These are phyloP conservation scores for Tolypocladium tropicale DNA, from an alignment of 2,329 filamentous ascomycete genomes.

Conservation along the genomic window DNA sequence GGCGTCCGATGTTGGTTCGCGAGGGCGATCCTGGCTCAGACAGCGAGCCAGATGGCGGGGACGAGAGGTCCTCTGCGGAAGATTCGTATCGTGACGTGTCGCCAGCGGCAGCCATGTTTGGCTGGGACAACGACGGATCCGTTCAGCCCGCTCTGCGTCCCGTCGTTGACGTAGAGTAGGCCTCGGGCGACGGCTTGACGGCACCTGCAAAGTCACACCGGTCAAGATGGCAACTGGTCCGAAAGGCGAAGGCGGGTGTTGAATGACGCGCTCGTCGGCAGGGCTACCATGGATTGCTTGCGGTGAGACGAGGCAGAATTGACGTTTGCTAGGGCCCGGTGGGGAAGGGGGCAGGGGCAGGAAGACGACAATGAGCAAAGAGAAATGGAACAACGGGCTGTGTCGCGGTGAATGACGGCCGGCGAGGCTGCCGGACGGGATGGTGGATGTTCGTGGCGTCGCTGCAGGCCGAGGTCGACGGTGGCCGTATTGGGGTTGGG, in stretches of 20 bases:
- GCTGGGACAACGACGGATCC: not conserved
- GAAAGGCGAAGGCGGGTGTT: not conserved
- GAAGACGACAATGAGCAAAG: not conserved
- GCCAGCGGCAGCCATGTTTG: slow-evolving; percentile 17
- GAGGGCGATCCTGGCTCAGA: slow-evolving; percentile 39
- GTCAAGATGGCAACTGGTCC: not conserved
- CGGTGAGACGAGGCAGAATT: not conserved
- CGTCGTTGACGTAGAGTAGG: not conserved
- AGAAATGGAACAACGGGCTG: not conserved
- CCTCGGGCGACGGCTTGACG: not conserved
- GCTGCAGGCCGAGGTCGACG: not conserved
- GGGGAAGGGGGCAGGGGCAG: not conserved
- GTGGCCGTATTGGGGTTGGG: not conserved
- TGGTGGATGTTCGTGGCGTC: not conserved
- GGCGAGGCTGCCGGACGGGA: not conserved
- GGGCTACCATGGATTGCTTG: not conserved
- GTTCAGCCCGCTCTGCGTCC: not conserved
- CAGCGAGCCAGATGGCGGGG: slow-evolving; percentile 38
- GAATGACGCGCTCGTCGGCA: not conserved
- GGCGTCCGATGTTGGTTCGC: slow-evolving; percentile 18
- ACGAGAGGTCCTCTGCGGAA: slow-evolving; percentile 38
- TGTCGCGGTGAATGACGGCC: not conserved
- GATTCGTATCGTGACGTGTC: slow-evolving; percentile 32
- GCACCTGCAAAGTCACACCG: not conserved
- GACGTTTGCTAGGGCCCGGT: not conserved